Base-by-base conservation (phyloP, 305 asterid species). In the Ilex paraguariensis region DNA sequence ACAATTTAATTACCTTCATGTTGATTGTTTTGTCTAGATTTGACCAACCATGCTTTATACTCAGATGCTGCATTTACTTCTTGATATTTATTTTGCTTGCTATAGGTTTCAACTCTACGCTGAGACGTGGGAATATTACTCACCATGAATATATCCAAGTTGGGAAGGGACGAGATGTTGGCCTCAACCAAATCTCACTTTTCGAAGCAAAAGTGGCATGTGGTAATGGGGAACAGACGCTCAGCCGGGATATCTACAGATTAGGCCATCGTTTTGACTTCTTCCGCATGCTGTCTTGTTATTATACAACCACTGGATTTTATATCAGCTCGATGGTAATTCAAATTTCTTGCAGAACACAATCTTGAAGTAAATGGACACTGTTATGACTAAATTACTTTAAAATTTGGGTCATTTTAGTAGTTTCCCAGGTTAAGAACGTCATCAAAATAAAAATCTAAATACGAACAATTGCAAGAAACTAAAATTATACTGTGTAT, bases 181-280 rank as follows among this genome's bases (percentile, higher is more conserved):
- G 99, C 66, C 91, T 93, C 60, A 93, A 93, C 82, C 99, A 93
- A 75, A 93, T 93, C 69, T 90, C 96, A 61, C 96, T 90, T 72
- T 93, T 93, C 76, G 99, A 93, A 77, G 97, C 99, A 61, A 93
- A 93, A 84, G 99, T 93, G 70, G 96, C 99, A 31, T 93, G 99
- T 70, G 99, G 99, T 69, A 93, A 93, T 66, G 99, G 97, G 71
- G 99, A 90, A 80, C 99, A 93, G 91, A 81, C 87, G 8, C 92
- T 93, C 64, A 90, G 97, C 82, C 97, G 99, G 68, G 99, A 93
- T 73, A 68, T 93, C 72, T 93, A 93, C 90, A 81, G 99, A 84
- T 74, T 93, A 77, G 99, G 99, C 28, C 99, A 93, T 63, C 97
- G 99, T 65, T 93, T 93, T 62, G 99, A 93, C 78, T 93, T 93